These are phyloP conservation scores for Avena eriantha DNA, from an alignment of 176 grass and related monocot genomes.

Conservation along the genomic window DNA sequence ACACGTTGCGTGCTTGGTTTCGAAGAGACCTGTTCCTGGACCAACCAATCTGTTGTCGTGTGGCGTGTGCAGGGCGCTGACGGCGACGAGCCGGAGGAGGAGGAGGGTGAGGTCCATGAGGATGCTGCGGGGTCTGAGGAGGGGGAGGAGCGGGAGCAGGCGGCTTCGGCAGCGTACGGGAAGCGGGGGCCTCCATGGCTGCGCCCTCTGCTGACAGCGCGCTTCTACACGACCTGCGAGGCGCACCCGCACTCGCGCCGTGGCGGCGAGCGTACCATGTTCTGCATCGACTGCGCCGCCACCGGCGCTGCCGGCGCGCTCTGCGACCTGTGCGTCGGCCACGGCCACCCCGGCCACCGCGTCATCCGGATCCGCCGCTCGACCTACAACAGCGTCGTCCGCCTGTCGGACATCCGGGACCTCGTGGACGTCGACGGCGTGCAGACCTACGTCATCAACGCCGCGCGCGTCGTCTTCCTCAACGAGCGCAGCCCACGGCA, in stretches of 20 bases:
- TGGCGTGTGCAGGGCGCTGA: constrained; percentile 36
- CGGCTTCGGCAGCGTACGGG: constrained; percentile 13
- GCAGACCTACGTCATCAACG: constrained; percentile 99
- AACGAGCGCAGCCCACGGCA: constrained; percentile 82
- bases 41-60: too few relatives aligned
- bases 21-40: not conserved
- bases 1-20: not conserved
- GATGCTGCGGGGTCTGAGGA: constrained; percentile 1
- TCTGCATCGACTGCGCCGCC: constrained; percentile 85
- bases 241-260: constrained; percentile 59
- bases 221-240: constrained; percentile 83
- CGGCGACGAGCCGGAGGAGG: constrained; percentile 57
- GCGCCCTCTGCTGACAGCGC: constrained; percentile 62
- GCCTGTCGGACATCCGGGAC: constrained; percentile 74
- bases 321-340: constrained; percentile 75
- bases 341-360: constrained; percentile 59
- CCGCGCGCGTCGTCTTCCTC: constrained; percentile 92
- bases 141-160: not conserved
- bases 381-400: constrained; percentile 91
- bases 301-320: constrained; percentile 39
- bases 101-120: constrained; percentile 15
- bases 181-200: constrained; percentile 75
- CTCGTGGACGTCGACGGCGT: constrained; percentile 85
- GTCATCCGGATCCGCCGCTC: constrained; percentile 87
- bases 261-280: constrained; percentile 89